Percentiles rank a stretch among this genome's conserved stretches.
Conservation (phyloP, 208 protist species). For the Crithidia expoeki region DNA sequence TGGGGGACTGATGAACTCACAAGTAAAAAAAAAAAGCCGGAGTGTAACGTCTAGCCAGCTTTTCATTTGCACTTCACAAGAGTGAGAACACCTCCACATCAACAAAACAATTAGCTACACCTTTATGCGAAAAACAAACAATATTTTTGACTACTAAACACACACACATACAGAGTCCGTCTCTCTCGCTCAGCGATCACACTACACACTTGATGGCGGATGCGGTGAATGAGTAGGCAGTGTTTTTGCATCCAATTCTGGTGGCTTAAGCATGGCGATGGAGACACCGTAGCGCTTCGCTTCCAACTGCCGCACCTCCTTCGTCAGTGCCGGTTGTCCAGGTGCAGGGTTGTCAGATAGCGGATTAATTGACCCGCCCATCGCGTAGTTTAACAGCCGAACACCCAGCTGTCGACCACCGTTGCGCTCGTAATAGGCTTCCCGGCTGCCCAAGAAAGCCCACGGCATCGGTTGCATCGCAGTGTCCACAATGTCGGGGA, state of each 20-base stretch:
- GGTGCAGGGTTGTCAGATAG: conserved; percentile 70
- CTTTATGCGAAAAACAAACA: neutral
- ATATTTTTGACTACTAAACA: neutral
- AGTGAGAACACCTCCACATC: too few relatives aligned
- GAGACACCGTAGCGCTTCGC: conserved; percentile 52
- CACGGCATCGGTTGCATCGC: conserved; percentile 82
- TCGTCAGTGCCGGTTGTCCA: conserved; percentile 46
- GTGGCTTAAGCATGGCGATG: conserved; percentile 78
- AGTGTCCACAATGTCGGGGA: conserved; percentile 88
- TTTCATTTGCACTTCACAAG: too few relatives aligned
- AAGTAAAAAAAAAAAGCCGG: too few relatives aligned
- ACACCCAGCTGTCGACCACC: conserved; percentile 70
- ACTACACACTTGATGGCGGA: neutral
- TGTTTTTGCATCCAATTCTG: conserved; percentile 11
- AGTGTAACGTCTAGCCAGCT: too few relatives aligned
- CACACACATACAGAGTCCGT: too few relatives aligned
- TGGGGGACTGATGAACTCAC: too few relatives aligned
- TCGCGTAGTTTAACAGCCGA: conserved; percentile 60
- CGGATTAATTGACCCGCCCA: conserved; percentile 51
- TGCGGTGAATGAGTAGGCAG: neutral
- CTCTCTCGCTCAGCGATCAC: too few relatives aligned
- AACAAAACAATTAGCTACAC: too few relatives aligned
- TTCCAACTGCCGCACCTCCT: conserved; percentile 63
- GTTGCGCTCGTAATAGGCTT: conserved; percentile 77
- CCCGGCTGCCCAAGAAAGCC: conserved; percentile 84